These are phyloP conservation scores for Erucastrum elatum DNA, from an alignment of 345 rosid species.

Conservation along the genomic window DNA sequence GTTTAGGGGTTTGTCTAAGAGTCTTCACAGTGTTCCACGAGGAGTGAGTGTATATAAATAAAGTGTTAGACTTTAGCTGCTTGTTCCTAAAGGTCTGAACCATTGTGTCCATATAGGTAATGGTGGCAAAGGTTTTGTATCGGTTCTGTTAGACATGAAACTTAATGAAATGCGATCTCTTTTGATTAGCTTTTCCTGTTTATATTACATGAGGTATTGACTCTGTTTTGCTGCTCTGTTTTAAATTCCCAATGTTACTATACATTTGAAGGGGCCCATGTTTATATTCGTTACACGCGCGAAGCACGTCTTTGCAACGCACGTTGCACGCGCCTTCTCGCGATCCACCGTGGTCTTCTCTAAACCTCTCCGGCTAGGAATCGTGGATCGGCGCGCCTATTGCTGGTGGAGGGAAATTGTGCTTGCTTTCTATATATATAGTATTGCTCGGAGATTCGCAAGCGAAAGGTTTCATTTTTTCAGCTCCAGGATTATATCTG, in stretches of 20 bases:
- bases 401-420: neutral
- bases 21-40: too few species aligned
- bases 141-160: too few species aligned
- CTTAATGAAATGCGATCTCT: too few species aligned
- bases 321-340: conserved; percentile 20
- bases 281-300: conserved; percentile 5
- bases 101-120: too few species aligned
- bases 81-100: too few species aligned
- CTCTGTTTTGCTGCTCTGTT: too few species aligned
- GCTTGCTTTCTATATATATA: neutral
- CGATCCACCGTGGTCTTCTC: conserved; percentile 12
- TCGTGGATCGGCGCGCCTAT: neutral
- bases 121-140: too few species aligned
- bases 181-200: too few species aligned
- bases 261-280: neutral
- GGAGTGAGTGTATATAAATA: too few species aligned
- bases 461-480: conserved; percentile 4
- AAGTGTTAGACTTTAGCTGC: too few species aligned
- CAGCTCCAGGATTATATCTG: conserved; percentile 5
- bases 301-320: conserved; percentile 2
- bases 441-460: neutral
- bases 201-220: too few species aligned
- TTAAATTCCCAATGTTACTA: conserved; percentile 5
- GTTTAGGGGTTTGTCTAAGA: too few species aligned
- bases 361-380: neutral